Base-by-base conservation (phyloP, 371 early-diverging fungal genomes). In the Rhizopus stolonifer region DNA sequence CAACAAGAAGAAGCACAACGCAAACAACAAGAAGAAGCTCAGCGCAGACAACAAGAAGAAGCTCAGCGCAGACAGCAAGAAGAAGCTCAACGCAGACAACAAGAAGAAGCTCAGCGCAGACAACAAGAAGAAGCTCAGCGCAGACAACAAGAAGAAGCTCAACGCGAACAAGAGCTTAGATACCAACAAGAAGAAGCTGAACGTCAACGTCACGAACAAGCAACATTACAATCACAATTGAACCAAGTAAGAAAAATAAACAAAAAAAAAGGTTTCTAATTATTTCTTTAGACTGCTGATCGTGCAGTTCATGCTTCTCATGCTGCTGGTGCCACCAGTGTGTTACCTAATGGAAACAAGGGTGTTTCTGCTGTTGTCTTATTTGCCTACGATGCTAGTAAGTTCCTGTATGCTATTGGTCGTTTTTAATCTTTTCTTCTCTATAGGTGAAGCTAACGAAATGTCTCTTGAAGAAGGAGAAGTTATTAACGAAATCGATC, bases 391-490 rank as follows among this genome's bases (percentile, higher is more conserved):
- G 84, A 85, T 26, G 85, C 90, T 6, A 74, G 81, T 79, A 67
- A 49, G 42, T 56, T 14, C 2, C 11, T 24, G 23, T 46, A 2
- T 25, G 31, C 4, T 4, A 29, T 29, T 7, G 10, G 31, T 7
- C 31, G 10, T 29, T 7, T 29, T 10, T 10, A 29, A 13, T n/a
- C 32, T 46, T 15, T n/a, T 15, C 17, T 17, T 17, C 32, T 19
- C 45, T 32, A 18, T 54, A 67, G 86, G 81, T 36, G 93, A 90
- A 38, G 79, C 81, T 13, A 93, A 95, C 58, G 96, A 96, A 76
- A 89, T 96, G 73, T 56, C 80, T 1, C 72, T 96, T 52, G 55
- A 60, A 2, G 96, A 96, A 60, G 94, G 91, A 26, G 95, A 95
- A 51, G 59, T 84, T 18, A 74, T 93, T 11, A 70, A 61, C 8